Conservation (phyloP, 2,329 filamentous ascomycete species). For the Exutisphaerella laricina region DNA sequence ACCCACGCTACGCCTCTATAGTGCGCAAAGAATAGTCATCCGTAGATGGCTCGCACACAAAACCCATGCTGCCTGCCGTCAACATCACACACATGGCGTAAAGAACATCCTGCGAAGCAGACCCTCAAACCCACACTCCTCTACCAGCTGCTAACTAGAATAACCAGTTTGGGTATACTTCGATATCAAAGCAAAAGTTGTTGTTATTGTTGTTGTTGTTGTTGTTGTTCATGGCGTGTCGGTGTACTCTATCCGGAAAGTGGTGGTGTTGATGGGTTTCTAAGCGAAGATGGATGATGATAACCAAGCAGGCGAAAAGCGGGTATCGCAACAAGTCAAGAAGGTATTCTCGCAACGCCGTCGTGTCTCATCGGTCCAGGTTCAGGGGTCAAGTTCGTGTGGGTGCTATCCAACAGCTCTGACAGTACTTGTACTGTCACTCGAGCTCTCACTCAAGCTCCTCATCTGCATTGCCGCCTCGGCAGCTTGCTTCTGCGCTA, state of each 20-base stretch:
- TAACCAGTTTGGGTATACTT: conserved; percentile 1
- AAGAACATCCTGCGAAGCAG: too few relatives aligned
- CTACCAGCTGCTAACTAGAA: background rate
- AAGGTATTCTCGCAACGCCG: background rate
- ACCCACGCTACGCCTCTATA: conserved; percentile 1
- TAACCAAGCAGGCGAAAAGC: too few relatives aligned
- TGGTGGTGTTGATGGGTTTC: background rate
- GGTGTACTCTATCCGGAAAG: background rate
- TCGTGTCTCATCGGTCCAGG: background rate
- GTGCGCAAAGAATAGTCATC: background rate
- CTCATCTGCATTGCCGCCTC: conserved; percentile 26
- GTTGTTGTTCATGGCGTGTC: background rate
- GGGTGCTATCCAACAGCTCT: conserved; percentile 21
- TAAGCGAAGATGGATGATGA: background rate
- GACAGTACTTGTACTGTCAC: conserved; percentile 29
- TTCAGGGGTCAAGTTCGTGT: too few relatives aligned
- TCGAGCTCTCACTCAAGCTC: conserved; percentile 30
- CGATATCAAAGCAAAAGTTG: background rate
- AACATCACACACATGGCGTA: too few relatives aligned
- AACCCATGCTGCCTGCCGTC: too few relatives aligned
- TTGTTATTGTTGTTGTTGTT: background rate
- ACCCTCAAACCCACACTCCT: background rate
- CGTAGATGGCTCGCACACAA: background rate
- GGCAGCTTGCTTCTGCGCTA: conserved; percentile 54
- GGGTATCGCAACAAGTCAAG: background rate